Base-by-base conservation (phyloP, 306 rosid species). In the Inga oerstediana region DNA sequence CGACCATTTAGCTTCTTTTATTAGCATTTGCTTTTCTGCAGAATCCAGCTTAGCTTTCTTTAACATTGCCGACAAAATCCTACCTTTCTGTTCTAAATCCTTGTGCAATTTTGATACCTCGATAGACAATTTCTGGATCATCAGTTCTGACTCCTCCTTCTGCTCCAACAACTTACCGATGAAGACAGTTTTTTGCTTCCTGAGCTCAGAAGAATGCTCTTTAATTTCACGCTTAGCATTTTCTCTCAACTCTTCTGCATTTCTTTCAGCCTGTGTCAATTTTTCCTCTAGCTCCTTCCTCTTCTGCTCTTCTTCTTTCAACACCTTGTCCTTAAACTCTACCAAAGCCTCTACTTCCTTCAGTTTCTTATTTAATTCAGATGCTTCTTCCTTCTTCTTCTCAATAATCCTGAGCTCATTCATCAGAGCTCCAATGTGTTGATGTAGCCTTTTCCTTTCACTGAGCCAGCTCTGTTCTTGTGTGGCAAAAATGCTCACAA, bases 31-130 rank as follows among this genome's bases (percentile, higher is more conserved):
- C 90, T 91, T 96, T 84, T 93, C 97, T 35, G 94, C 87, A 32
- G 80, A 82, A 72, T 96, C 99, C 52, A 93, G 65, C 89, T 92
- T 95, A 39, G 91, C 92, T 79, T 92, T 96, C 89, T 97, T 91
- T 87, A 96, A 83, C 93, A 94, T 90, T 59, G 99, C 98, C 17
- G 99, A 93, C 82, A 96, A 84, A 80, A 91, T 92, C 79, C 91
- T 93, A 51, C 94, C 98, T 79, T 93, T 93, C 84, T 93, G 97
- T 75, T 96, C 98, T 87, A 90, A 90, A 89, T 96, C 97, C 81
- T 92, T 88, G 69, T 89, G 96, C 89, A 88, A 70, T 56, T 91
- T 93, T 15, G 87, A 84, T 59, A 93, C 81, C 83, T 96, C 98
- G 49, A 87, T 35, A 2, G 94, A 89, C 19, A 93, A 77, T 24